Evolutionary conservation across 129 eudicot genomes (phyloP).

Genomic region (Daucus carota): DNA sequence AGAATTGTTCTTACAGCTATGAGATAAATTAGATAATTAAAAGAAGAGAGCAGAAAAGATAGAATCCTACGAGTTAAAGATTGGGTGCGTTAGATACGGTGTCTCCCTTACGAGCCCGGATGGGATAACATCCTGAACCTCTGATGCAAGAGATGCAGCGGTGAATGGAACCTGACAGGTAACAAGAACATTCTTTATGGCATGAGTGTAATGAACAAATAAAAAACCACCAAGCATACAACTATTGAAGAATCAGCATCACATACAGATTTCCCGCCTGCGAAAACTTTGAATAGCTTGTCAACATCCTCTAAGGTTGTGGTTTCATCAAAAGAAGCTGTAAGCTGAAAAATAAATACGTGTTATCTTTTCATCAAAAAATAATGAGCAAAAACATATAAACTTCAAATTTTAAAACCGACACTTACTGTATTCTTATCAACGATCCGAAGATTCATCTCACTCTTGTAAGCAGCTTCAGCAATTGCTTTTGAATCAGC

Average conservation of each 20-base stretch:
- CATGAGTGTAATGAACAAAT: background rate
- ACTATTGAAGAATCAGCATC: background rate
- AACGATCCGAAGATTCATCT: slow-evolving; percentile 76
- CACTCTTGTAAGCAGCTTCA: slow-evolving; percentile 70
- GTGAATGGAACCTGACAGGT: slow-evolving; percentile 59
- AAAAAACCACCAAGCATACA: background rate
- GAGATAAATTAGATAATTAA: background rate
- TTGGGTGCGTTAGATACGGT: slow-evolving; percentile 66
- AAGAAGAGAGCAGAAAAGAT: background rate
- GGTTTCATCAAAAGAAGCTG: slow-evolving; percentile 91
- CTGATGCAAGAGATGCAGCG: slow-evolving; percentile 80
- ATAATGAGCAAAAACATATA: slow-evolving; percentile 2
- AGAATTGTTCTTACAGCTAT: slow-evolving; percentile 3
- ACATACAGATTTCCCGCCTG: slow-evolving; percentile 69
- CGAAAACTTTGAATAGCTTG: slow-evolving; percentile 67
- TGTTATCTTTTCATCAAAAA: background rate
- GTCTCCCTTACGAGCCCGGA: slow-evolving; percentile 74
- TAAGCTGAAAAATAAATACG: slow-evolving; percentile 45
- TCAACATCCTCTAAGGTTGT: slow-evolving; percentile 90
- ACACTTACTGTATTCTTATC: slow-evolving; percentile 74
- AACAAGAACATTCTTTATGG: slow-evolving; percentile 9
- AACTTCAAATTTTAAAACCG: background rate
- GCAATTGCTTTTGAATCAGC: slow-evolving; percentile 61
- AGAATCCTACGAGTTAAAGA: slow-evolving; percentile 77
- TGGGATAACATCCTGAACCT: slow-evolving; percentile 64